These are phyloP conservation scores for Trichoderma polysporum DNA, from an alignment of 2,329 filamentous ascomycete genomes.

Conservation along the genomic window DNA sequence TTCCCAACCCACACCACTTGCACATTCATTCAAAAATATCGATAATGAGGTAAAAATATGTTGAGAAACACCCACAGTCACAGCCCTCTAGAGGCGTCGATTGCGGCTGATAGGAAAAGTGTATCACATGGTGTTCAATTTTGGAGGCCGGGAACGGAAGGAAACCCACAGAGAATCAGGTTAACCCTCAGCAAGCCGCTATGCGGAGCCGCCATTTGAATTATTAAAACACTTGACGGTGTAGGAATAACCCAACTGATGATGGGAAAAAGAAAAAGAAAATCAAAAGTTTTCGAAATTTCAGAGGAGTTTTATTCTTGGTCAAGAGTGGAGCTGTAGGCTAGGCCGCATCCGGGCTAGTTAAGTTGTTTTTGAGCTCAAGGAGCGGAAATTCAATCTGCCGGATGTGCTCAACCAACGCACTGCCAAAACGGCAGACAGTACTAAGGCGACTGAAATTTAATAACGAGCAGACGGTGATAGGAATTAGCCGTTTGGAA, in stretches of 20 bases:
- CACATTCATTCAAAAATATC: neutral
- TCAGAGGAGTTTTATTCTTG: conserved; percentile 23
- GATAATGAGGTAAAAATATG: neutral
- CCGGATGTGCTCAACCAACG: neutral
- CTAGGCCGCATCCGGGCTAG: neutral
- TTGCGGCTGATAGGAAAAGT: conserved; percentile 49
- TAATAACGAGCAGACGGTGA: too few species aligned
- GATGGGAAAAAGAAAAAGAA: conserved; percentile 38
- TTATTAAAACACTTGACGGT: conserved; percentile 53
- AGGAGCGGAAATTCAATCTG: conserved; percentile 10
- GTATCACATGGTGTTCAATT: conserved; percentile 43
- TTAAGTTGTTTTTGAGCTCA: neutral
- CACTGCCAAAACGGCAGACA: too few species aligned
- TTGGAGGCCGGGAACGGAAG: conserved; percentile 58
- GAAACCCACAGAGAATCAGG: conserved; percentile 47
- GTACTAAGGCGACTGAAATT: too few species aligned
- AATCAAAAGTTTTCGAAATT: conserved; percentile 17
- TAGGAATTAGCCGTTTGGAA: too few species aligned
- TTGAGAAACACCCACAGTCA: conserved; percentile 47
- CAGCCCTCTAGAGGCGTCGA: conserved; percentile 40
- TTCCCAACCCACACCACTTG: neutral
- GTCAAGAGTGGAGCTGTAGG: neutral
- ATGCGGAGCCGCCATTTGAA: conserved; percentile 51
- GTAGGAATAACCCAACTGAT: conserved; percentile 49
- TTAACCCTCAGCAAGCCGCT: conserved; percentile 56